Conservation (phyloP, 2,329 filamentous ascomycete genomes). For the Trichocomaceae sp. region DNA sequence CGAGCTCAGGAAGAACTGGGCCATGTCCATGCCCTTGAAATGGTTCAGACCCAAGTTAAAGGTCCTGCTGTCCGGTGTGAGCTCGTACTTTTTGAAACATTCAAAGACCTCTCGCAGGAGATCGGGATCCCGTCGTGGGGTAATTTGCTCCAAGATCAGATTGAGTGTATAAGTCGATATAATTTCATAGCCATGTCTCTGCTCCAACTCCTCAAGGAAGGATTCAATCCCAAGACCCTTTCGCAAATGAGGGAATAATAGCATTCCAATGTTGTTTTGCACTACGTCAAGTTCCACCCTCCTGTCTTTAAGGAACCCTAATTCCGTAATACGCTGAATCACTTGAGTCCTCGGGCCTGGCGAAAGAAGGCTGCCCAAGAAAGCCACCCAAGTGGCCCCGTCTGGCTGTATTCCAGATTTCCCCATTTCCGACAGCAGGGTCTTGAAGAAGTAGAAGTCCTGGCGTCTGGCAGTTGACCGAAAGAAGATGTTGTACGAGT, state of each 20-base stretch:
- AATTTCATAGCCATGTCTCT: constrained; percentile 32
- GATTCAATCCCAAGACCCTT: constrained; percentile 26
- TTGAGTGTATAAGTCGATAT: constrained; percentile 30
- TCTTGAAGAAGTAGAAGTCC: constrained; percentile 35
- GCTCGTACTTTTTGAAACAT: constrained; percentile 23
- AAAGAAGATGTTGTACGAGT: constrained; percentile 43
- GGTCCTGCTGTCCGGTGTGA: constrained; percentile 23
- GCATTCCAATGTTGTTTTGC: constrained; percentile 26
- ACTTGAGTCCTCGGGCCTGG: constrained; percentile 25
- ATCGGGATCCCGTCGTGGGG: constrained; percentile 19
- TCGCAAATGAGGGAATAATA: constrained; percentile 28
- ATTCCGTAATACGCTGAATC: constrained; percentile 26
- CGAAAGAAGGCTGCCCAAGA: constrained; percentile 27
- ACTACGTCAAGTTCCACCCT: constrained; percentile 22
- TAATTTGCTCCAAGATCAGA: constrained; percentile 32
- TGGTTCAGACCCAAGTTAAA: constrained; percentile 26
- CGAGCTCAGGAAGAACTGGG: constrained; percentile 12
- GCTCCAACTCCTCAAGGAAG: constrained; percentile 35
- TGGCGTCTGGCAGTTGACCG: constrained; percentile 30
- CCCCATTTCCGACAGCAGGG: constrained; percentile 35
- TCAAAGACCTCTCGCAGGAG: constrained; percentile 26
- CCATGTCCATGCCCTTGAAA: constrained; percentile 22
- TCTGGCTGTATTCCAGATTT: constrained; percentile 33
- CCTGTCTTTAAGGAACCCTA: constrained; percentile 25
- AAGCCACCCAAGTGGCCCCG: constrained; percentile 37